A percentile compares a stretch with the other conserved stretches of the same genome.
phyloP scores from a whole-genome alignment of 495 filamentous ascomycete species.

The Xylaria castorea region DNA sequence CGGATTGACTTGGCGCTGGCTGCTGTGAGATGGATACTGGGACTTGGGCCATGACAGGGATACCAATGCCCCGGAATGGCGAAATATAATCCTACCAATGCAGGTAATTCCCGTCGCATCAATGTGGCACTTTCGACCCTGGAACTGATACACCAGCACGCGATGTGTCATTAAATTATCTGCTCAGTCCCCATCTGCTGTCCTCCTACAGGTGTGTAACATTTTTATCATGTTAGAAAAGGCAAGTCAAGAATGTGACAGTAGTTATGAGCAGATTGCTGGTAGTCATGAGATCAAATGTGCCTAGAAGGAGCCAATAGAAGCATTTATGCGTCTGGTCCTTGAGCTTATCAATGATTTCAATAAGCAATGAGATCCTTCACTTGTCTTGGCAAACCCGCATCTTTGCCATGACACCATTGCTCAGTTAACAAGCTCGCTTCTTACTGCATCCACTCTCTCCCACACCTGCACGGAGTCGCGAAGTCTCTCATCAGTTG shows the following conservation, averaged over 20 bases:
- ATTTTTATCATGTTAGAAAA: conserved; percentile 21
- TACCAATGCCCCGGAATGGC: neutral
- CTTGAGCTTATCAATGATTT: conserved; percentile 23
- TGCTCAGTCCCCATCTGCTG: neutral
- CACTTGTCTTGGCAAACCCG: conserved; percentile 5
- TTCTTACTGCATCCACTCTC: neutral
- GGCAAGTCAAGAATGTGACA: conserved; percentile 3
- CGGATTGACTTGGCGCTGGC: neutral
- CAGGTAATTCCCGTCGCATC: conserved; percentile 1
- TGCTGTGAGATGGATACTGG: neutral
- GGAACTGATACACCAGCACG: conserved; percentile 5
- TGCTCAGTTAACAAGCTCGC: neutral
- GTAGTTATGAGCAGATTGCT: neutral
- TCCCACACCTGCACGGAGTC: neutral
- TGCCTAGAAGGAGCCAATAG: conserved; percentile 15
- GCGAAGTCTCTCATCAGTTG: neutral
- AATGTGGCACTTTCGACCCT: neutral
- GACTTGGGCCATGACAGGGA: neutral
- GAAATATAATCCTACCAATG: conserved; percentile 11
- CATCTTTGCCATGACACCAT: neutral
- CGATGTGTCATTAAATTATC: conserved; percentile 18
- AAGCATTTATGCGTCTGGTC: neutral
- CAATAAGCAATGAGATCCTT: conserved; percentile 1
- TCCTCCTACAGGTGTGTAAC: neutral
- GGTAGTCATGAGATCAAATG: conserved; percentile 12